Conservation (phyloP, 768 basidiomycete species). For the Naganishia onofrii region DNA sequence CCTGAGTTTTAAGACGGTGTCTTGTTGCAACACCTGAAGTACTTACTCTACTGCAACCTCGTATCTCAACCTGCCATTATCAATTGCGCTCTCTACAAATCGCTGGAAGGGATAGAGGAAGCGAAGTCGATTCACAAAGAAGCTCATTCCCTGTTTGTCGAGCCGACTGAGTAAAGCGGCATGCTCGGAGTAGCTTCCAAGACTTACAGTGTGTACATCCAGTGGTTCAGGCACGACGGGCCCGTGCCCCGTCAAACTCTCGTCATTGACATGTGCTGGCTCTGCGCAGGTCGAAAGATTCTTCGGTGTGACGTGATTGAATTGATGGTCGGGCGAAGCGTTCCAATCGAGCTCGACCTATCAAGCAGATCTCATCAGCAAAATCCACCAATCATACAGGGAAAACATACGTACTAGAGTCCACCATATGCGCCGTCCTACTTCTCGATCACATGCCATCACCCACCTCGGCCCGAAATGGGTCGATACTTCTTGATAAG, state of each 20-base stretch:
- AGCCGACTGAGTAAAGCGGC: background rate
- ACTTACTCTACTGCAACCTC: constrained; percentile 21
- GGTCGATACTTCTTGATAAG: background rate
- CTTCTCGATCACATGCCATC: constrained; percentile 24
- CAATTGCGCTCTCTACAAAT: constrained; percentile 15
- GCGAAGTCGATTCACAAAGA: constrained; percentile 22
- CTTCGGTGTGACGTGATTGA: constrained; percentile 19
- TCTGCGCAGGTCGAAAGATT: constrained; percentile 17
- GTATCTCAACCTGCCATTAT: constrained; percentile 20
- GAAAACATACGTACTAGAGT: constrained; percentile 13
- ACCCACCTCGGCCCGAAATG: constrained; percentile 27
- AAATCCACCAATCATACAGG: background rate
- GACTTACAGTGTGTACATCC: constrained; percentile 26
- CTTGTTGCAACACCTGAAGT: too few species aligned
- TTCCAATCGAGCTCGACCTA: constrained; percentile 29
- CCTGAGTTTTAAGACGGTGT: too few species aligned
- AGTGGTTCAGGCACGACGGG: constrained; percentile 17
- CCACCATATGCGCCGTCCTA: constrained; percentile 26
- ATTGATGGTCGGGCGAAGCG: constrained; percentile 7
- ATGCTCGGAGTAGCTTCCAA: background rate
- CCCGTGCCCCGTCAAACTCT: constrained; percentile 16
- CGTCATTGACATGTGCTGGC: constrained; percentile 29
- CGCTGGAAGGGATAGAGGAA: constrained; percentile 27
- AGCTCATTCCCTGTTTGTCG: constrained; percentile 20
- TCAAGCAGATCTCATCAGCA: too few species aligned